Evolutionary conservation across 495 filamentous ascomycete genomes (phyloP).

Genomic region (Trichocladium antarcticum): DNA sequence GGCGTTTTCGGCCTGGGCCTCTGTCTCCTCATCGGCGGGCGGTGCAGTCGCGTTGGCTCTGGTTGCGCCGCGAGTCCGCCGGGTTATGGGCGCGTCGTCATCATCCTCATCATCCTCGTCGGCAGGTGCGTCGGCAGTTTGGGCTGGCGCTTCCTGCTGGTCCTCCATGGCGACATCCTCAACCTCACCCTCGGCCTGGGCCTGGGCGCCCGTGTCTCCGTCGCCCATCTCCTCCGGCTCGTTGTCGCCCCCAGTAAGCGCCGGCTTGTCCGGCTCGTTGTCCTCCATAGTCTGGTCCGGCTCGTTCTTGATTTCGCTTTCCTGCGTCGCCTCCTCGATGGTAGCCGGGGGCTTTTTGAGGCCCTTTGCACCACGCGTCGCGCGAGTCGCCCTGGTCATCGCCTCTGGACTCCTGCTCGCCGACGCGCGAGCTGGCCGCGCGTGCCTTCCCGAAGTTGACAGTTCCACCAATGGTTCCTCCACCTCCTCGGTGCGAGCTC

Average conservation of each 20-base stretch:
- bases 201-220: constrained; percentile 1
- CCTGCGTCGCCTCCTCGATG: constrained; percentile 48
- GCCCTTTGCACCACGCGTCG: constrained; percentile 52
- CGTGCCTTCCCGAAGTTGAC: constrained; percentile 67
- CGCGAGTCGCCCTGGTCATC: constrained; percentile 31
- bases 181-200: neutral
- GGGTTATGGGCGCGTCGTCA: constrained; percentile 50
- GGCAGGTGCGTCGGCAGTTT: constrained; percentile 28
- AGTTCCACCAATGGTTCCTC: constrained; percentile 41
- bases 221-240: constrained; percentile 1
- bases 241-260: constrained; percentile 15
- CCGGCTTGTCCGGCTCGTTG: constrained; percentile 29
- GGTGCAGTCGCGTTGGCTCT: constrained; percentile 21
- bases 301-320: constrained; percentile 31
- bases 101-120: constrained; percentile 55
- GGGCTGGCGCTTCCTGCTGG: constrained; percentile 17
- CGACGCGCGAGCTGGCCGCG: constrained; percentile 40
- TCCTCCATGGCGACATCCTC: constrained; percentile 13
- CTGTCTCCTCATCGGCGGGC: constrained; percentile 25
- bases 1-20: constrained; percentile 23
- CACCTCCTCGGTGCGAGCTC: constrained; percentile 38
- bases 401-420: constrained; percentile 57
- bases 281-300: constrained; percentile 16
- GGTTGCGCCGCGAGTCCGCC: constrained; percentile 36
- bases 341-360: constrained; percentile 48